Evolutionary conservation across 2,329 filamentous ascomycete genomes (phyloP), one percentile per base, ranked within the genome.

Genomic region (Neofusicoccum cordaticola): DNA sequence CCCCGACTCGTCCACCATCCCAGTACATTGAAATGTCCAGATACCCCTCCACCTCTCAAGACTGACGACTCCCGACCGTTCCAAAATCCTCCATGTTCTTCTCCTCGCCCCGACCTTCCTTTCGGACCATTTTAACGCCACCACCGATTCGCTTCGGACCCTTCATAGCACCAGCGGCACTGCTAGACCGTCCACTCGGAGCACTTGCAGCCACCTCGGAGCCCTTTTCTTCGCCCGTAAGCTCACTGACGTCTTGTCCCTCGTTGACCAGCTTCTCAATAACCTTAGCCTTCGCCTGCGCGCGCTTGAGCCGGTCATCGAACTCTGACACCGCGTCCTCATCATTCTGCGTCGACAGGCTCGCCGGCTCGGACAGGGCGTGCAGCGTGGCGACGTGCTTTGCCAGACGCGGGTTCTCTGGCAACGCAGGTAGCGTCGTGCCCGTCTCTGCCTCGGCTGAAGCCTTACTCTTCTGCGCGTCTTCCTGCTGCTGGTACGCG

Each of bases 251-350:
- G 13, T 62, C 57, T 31, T 45, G 22, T 12, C 64, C 62, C 64
- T 67, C 56, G 61, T 51, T 62, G 27, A 85, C 72, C 9, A 91
- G 87, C 66, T 88, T 88, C 76, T 95, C 90, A 50, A 98, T 88
- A 52, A 99, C 85, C 78, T 94, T 96, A 1, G 86, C 86, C 75
- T 97, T 97, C 2, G 90, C 90, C 69, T 88, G 86, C 3, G 93
- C 94, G 68, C 91, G 86, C 78, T 93, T 95, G 44, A 96, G 74
- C 12, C 93, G 84, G 74, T 97, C 92, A 72, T 99, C 95, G 72
- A 96, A 93, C 71, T 97, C 93, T 58, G 90, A 90, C 22, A 99
- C 93, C 0, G 90, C 89, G 52, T 96, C 92, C 73, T 98, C 94
- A 4, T 86, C 90, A 74, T 99, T 99, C 66, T 89, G 84, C 19